Evolutionary conservation across 208 protist genomes (phyloP).

Genomic region (Herpetomonas samuelpessoai): DNA sequence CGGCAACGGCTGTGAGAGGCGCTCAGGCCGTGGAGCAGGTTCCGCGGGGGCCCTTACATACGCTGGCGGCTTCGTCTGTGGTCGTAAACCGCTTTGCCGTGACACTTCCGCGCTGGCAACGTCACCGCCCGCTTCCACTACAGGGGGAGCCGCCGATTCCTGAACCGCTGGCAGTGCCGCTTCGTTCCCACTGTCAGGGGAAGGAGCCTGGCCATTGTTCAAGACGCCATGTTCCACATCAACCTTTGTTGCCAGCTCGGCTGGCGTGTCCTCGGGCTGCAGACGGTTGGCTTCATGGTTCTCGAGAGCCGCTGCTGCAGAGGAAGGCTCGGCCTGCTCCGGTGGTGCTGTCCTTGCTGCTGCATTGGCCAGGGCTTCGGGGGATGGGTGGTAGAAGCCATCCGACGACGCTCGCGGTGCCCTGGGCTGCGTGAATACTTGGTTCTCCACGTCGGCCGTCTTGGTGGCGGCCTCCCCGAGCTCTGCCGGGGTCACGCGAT

Average conservation of each 20-base stretch:
- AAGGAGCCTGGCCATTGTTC: no score
- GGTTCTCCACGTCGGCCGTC: background rate
- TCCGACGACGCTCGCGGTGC: background rate
- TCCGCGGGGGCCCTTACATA: background rate
- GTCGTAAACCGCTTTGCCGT: background rate
- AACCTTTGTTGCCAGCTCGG: background rate
- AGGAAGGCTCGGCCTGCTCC: background rate
- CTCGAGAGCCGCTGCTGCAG: no score
- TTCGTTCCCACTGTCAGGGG: background rate
- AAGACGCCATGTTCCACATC: no score
- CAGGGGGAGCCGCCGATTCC: no score
- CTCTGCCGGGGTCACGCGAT: conserved; percentile 13
- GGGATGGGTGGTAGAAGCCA: background rate
- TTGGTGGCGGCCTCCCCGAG: background rate
- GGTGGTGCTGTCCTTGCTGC: background rate
- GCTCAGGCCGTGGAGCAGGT: background rate
- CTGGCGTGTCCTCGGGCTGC: background rate
- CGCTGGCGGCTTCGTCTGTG: background rate
- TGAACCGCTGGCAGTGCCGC: no score
- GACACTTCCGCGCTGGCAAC: background rate
- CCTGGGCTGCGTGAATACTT: background rate
- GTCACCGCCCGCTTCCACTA: no score
- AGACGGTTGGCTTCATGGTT: background rate
- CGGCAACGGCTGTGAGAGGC: background rate
- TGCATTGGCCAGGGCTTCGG: no score